phyloP scores from a whole-genome alignment of 73 alveolate genomes.

The Uronychia binucleata region DNA sequence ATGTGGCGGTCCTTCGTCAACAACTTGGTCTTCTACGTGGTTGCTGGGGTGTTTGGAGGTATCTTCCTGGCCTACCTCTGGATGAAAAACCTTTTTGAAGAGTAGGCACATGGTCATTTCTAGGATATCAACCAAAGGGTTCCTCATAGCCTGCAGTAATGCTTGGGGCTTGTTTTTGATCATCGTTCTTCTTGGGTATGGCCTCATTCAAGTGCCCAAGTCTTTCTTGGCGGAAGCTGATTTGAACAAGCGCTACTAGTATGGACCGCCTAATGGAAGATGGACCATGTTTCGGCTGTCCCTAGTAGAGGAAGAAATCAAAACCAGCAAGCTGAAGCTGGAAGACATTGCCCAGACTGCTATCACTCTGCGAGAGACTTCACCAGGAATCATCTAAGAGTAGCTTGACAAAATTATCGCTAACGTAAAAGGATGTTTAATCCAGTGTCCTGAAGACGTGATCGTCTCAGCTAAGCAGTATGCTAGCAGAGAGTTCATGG shows the following conservation, averaged over 20 bases:
- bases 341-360: conserved; percentile 16
- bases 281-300: no score
- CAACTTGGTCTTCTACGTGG: conserved; percentile 20
- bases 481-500: not conserved
- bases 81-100: conserved; percentile 24
- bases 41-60: conserved; percentile 17
- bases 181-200: conserved; percentile 47
- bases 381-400: not conserved
- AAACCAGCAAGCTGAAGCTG: not conserved
- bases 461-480: no score
- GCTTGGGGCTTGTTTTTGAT: conserved; percentile 60
- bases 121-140: not conserved
- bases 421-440: no score
- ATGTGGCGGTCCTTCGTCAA: conserved; percentile 19
- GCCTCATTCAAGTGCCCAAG: conserved; percentile 47
- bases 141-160: conserved; percentile 14
- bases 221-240: no score
- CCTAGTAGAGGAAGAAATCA: not conserved
- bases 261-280: no score
- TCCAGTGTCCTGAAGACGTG: no score
- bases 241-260: no score
- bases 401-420: no score
- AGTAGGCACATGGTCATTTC: no score
- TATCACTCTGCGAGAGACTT: not conserved
- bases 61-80: conserved; percentile 29